Conservation (phyloP, 208 protist genomes). For the Acanthamoeba castellanii region DNA sequence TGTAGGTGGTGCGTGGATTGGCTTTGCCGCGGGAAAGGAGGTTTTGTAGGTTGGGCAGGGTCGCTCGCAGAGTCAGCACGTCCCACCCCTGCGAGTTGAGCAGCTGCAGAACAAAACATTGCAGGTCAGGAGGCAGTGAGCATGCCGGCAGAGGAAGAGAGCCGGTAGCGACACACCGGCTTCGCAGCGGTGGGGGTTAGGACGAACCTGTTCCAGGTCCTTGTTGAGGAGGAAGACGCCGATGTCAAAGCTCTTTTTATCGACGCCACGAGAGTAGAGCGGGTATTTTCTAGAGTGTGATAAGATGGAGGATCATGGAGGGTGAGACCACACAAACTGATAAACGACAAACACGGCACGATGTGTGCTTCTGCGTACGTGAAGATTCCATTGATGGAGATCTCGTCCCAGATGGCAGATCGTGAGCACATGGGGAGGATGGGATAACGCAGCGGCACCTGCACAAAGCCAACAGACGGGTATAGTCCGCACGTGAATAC, state of each 20-base stretch:
- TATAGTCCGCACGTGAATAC: neutral
- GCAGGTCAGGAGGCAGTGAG: neutral
- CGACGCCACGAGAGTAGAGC: slow-evolving; percentile 72
- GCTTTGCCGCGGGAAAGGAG: neutral
- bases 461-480: neutral
- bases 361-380: neutral
- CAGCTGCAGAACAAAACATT: neutral
- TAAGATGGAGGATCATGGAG: neutral
- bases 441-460: slow-evolving; percentile 75
- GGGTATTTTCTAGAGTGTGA: slow-evolving; percentile 29
- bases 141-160: neutral
- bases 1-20: neutral
- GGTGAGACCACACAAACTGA: neutral
- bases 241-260: slow-evolving; percentile 61
- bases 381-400: neutral
- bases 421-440: slow-evolving; percentile 68
- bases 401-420: slow-evolving; percentile 74
- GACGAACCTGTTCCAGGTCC: slow-evolving; percentile 67
- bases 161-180: neutral
- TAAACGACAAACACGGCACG: too few species aligned
- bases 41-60: slow-evolving; percentile 64
- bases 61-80: slow-evolving; percentile 33
- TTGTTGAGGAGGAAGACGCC: slow-evolving; percentile 79
- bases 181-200: neutral
- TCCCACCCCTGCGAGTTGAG: slow-evolving; percentile 67